Percentiles rank a stretch among this genome's conserved stretches.
These are phyloP conservation scores for Parastagonospora avenae DNA, from an alignment of 2,329 filamentous ascomycete species.

Conservation along the genomic window DNA sequence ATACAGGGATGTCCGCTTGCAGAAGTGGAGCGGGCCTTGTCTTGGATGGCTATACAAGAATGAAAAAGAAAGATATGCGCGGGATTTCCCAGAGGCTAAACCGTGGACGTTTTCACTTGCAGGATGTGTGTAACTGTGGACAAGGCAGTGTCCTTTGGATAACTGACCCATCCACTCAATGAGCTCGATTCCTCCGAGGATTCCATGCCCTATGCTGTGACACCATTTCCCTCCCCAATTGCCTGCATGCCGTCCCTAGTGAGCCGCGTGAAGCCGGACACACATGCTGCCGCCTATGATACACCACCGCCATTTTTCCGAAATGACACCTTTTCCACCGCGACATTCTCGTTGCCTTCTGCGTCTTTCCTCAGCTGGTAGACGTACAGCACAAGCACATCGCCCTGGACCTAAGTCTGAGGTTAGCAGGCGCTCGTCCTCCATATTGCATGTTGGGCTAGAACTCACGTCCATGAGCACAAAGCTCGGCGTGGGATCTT, in stretches of 20 bases:
- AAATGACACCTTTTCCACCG: conserved; percentile 62
- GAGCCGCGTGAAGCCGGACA: conserved; percentile 16
- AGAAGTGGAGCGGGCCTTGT: background rate
- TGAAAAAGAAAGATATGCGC: conserved; percentile 1
- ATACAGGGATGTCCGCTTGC: background rate
- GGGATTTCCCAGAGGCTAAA: conserved; percentile 24
- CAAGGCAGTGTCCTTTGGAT: background rate
- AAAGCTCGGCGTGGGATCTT: conserved; percentile 84
- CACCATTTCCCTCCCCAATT: conserved; percentile 5
- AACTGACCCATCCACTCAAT: conserved; percentile 1
- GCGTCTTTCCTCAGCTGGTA: conserved; percentile 67
- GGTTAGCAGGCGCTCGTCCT: conserved; percentile 21
- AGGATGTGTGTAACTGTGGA: conserved; percentile 21
- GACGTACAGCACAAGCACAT: conserved; percentile 93
- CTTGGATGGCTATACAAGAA: conserved; percentile 5
- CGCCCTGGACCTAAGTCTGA: conserved; percentile 78
- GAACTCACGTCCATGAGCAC: conserved; percentile 93
- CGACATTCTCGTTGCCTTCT: conserved; percentile 59
- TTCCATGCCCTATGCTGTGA: conserved; percentile 8
- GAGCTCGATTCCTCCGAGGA: conserved; percentile 1
- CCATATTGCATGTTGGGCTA: background rate
- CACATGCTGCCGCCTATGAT: conserved; percentile 32
- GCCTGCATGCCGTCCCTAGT: conserved; percentile 4
- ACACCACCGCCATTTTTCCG: conserved; percentile 54
- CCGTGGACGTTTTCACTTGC: conserved; percentile 19